A percentile compares a stretch with the other conserved stretches of the same genome.
Evolutionary conservation across 768 basidiomycete genomes (phyloP).

Genomic region (Podaxis sp.): DNA sequence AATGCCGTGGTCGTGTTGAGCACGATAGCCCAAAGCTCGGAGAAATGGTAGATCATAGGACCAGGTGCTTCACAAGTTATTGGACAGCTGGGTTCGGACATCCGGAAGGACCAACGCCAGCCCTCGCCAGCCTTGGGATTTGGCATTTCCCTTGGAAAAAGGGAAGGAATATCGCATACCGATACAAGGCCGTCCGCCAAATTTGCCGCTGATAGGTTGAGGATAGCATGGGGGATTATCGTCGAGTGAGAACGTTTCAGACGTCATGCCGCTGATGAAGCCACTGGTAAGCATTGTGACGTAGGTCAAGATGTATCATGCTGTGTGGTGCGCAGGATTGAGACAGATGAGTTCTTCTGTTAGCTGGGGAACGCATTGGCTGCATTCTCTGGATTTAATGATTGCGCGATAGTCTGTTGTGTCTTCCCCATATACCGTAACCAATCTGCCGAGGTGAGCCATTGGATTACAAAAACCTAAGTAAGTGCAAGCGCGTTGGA

Average conservation of each 20-base stretch:
- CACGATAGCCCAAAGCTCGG: conserved; percentile 45
- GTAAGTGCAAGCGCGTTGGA: not conserved
- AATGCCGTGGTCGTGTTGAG: conserved; percentile 39
- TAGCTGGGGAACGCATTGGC: conserved; percentile 74
- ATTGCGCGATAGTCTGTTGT: conserved; percentile 89
- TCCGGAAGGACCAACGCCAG: conserved; percentile 55
- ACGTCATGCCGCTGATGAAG: not conserved
- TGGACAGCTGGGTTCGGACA: conserved; percentile 81
- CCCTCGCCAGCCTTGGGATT: conserved; percentile 33
- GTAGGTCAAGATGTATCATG: conserved; percentile 57
- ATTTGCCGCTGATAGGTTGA: conserved; percentile 40
- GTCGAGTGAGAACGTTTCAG: conserved; percentile 16
- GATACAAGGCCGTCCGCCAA: conserved; percentile 40
- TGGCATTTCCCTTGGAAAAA: conserved; percentile 80
- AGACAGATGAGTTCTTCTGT: conserved; percentile 86
- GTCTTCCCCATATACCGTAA: conserved; percentile 54
- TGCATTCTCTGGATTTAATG: conserved; percentile 74
- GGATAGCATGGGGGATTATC: conserved; percentile 31
- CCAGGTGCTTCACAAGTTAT: conserved; percentile 83
- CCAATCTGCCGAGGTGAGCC: not conserved
- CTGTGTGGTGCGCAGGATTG: conserved; percentile 96
- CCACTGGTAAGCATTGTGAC: no score
- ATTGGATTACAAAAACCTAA: not conserved
- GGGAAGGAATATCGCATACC: conserved; percentile 59
- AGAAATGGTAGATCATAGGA: conserved; percentile 69